Base-by-base conservation (phyloP, 768 basidiomycete genomes). In the Mycena vitilis region DNA sequence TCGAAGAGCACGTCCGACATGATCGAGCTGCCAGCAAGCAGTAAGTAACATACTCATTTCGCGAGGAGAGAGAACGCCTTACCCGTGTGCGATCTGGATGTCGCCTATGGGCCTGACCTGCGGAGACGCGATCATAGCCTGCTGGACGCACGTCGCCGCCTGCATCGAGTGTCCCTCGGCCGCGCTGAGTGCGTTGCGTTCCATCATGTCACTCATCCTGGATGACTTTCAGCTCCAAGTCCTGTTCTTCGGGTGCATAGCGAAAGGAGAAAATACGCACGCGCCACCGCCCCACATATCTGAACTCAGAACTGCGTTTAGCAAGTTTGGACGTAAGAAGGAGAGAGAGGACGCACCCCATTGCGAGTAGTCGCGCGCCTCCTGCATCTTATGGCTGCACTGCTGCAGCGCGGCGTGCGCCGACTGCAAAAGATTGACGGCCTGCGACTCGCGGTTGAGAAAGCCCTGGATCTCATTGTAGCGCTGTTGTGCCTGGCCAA, bases 211-310 rank as follows among this genome's bases (percentile, higher is more conserved):
- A 44, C 76, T 72, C 72, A 83, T 72, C 25, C 81, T 84, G 57
- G 13, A 55, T 52, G 37, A 15, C 54, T 36, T 51, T 60, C 20
- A 51, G 22, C n/a, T 47, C n/a, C n/a, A 58, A 5, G 16, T 42
- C 44, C 15, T 8, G 51, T 22, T n/a, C 7, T 8, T 57, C 25
- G 58, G 23, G 15, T 3, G 20, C 2, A 53, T 37, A 22, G 16
- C 36, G 56, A 44, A 58, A 34, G 40, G 40, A 13, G 40, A 15
- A 6, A 45, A 4, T 7, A 73, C 74, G 68, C 74, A 80, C 82
- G 72, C 72, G 64, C 80, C 80, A 66, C 83, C 81, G 25, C 83
- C 82, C 77, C 78, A 83, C 73, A 82, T 77, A 74, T 86, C 83
- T 84, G 56, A 45, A 52, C 58, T 86, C 83, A 84, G 56, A 45